Evolutionary conservation across 495 filamentous ascomycete genomes (phyloP).

Genomic region (Annulohypoxylon maeteangense): DNA sequence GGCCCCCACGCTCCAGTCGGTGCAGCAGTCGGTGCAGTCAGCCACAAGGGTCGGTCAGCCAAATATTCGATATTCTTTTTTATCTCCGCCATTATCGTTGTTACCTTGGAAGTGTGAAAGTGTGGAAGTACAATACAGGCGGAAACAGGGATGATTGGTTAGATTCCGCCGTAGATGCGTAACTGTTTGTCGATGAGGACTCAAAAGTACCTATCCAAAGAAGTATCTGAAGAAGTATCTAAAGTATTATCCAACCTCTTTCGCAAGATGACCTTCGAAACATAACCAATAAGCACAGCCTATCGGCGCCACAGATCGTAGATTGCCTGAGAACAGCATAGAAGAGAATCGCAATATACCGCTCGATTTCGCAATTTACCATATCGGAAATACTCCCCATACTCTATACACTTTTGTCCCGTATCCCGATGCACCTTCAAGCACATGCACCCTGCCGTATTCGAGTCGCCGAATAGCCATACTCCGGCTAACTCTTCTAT

Average conservation of each 20-base stretch:
- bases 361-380: constrained; percentile 18
- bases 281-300: constrained; percentile 30
- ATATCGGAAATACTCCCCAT: constrained; percentile 22
- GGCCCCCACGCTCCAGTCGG: too few species aligned
- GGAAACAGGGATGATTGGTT: constrained; percentile 28
- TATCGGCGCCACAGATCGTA: constrained; percentile 34
- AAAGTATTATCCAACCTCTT: constrained; percentile 15
- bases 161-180: constrained; percentile 2
- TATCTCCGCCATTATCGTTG: constrained; percentile 32
- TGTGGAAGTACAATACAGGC: constrained; percentile 30
- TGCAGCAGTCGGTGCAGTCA: constrained; percentile 29
- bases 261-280: constrained; percentile 30
- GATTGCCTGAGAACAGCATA: constrained; percentile 13
- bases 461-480: constrained; percentile 18
- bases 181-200: constrained; percentile 15
- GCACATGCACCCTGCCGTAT: constrained; percentile 37
- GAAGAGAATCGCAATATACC: constrained; percentile 23
- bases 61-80: constrained; percentile 16
- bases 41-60: constrained; percentile 24
- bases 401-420: constrained; percentile 8
- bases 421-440: constrained; percentile 34
- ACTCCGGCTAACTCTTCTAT: constrained; percentile 22
- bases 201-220: too few species aligned
- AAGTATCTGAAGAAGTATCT: too few species aligned
- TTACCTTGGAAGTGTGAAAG: background rate